Evolutionary conservation across 2,329 filamentous ascomycete genomes (phyloP).

Genomic region (Paradendryphiella salina): DNA sequence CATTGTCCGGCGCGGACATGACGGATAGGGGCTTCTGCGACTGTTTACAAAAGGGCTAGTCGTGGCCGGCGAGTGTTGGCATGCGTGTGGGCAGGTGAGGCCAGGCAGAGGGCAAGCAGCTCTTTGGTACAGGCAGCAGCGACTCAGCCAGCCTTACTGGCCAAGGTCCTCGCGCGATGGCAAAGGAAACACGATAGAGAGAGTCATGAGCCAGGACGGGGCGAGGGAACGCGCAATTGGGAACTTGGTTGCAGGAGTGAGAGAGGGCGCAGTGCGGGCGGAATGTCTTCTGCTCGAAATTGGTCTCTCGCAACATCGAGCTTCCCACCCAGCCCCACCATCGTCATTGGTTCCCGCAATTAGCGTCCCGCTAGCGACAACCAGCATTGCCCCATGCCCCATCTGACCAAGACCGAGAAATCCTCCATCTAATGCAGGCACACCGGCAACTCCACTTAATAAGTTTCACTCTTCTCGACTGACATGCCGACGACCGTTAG

Average conservation of each 20-base stretch:
- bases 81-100: slow-evolving; percentile 23
- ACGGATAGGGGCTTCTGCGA: slow-evolving; percentile 22
- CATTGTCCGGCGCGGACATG: slow-evolving; percentile 43
- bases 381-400: slow-evolving; percentile 6
- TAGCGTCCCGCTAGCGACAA: slow-evolving; percentile 9
- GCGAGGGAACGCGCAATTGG: background rate
- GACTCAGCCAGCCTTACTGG: slow-evolving; percentile 30
- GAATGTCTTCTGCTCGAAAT: background rate
- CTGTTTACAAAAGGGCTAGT: slow-evolving; percentile 24
- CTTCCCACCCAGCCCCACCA: slow-evolving; percentile 7
- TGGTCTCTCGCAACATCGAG: background rate
- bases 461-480: slow-evolving; percentile 1
- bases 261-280: slow-evolving; percentile 1
- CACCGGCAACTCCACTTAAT: slow-evolving; percentile 14
- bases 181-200: slow-evolving; percentile 17
- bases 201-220: slow-evolving; percentile 31
- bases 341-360: slow-evolving; percentile 14
- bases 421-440: slow-evolving; percentile 18
- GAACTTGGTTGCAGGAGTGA: background rate
- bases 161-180: slow-evolving; percentile 26
- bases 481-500: background rate
- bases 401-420: slow-evolving; percentile 5
- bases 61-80: slow-evolving; percentile 20
- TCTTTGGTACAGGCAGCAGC: slow-evolving; percentile 30
- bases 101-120: slow-evolving; percentile 30